These are phyloP conservation scores for Catenaria anguillulae DNA, from an alignment of 371 early-diverging fungal species.

Conservation along the genomic window DNA sequence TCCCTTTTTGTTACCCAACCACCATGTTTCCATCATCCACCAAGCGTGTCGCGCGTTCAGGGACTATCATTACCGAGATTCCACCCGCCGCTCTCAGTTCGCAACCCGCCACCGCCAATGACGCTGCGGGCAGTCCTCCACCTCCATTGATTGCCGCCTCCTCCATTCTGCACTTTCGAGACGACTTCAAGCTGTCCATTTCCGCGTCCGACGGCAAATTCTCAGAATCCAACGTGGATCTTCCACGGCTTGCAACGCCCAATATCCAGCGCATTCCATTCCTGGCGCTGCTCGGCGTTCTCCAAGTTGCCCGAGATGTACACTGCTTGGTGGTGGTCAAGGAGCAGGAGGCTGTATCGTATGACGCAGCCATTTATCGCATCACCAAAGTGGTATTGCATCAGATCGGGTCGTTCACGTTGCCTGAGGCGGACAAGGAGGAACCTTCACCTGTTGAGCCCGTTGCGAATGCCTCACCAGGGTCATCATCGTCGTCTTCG, in stretches of 20 bases:
- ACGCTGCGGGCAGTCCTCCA: no score
- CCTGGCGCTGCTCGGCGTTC: neutral
- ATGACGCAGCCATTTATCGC: neutral
- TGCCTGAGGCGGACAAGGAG: no score
- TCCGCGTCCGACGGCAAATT: neutral
- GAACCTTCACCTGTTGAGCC: no score
- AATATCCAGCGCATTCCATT: neutral
- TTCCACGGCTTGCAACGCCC: neutral
- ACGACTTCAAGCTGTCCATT: neutral
- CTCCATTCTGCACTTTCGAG: neutral
- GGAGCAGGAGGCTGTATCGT: neutral
- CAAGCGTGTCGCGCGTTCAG: no score
- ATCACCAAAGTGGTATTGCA: neutral
- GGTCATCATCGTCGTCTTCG: neutral
- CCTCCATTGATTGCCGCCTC: neutral
- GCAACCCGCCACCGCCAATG: no score
- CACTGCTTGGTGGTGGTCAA: neutral
- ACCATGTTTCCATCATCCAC: no score
- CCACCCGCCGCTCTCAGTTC: no score
- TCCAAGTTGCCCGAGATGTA: neutral
- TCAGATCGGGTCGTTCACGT: neutral
- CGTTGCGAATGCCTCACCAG: neutral
- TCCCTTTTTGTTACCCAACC: no score
- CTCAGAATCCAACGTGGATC: no score
- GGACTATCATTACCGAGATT: no score